Conservation (phyloP, 345 rosid genomes). For the Gossypium rotundifolium region DNA sequence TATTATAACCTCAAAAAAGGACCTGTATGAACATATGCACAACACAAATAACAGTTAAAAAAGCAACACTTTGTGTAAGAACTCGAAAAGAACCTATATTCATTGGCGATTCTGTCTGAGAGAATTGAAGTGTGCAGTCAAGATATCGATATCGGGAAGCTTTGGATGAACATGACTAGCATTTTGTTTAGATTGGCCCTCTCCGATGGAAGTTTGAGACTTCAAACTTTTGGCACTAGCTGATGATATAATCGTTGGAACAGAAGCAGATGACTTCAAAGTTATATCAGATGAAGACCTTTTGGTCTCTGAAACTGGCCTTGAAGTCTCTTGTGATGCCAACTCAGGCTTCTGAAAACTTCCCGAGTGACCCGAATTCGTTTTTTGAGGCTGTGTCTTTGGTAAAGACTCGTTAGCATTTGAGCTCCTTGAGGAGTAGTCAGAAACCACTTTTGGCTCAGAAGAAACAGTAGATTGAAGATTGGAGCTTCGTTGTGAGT, state of each 20-base stretch:
- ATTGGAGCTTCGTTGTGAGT: slow-evolving; percentile 22
- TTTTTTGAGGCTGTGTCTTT: slow-evolving; percentile 11
- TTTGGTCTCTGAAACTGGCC: slow-evolving; percentile 12
- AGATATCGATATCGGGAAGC: slow-evolving; percentile 72
- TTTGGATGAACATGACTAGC: slow-evolving; percentile 84
- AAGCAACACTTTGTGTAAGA: not conserved
- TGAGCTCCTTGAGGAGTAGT: slow-evolving; percentile 4
- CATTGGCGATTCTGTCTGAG: slow-evolving; percentile 37
- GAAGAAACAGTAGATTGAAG: slow-evolving; percentile 19
- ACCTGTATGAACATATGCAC: slow-evolving; percentile 3
- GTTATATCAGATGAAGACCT: not conserved
- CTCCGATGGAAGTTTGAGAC: slow-evolving; percentile 12
- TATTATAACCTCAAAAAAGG: not conserved
- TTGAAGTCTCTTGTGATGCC: slow-evolving; percentile 23
- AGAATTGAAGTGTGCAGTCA: slow-evolving; percentile 58
- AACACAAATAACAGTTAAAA: not conserved
- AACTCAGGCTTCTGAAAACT: not conserved
- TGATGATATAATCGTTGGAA: slow-evolving; percentile 26
- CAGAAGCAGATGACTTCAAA: slow-evolving; percentile 9
- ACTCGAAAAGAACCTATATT: slow-evolving; percentile 5
- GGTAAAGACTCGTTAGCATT: not conserved
- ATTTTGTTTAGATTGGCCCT: slow-evolving; percentile 27
- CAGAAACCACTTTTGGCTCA: slow-evolving; percentile 12
- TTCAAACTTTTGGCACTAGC: slow-evolving; percentile 22
- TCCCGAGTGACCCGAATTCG: slow-evolving; percentile 13